Evolutionary conservation across 1,284 basidiomycete species (phyloP), one percentile per base, ranked within the genome.

Genomic region (Phellopilus nigrolimitatus): DNA sequence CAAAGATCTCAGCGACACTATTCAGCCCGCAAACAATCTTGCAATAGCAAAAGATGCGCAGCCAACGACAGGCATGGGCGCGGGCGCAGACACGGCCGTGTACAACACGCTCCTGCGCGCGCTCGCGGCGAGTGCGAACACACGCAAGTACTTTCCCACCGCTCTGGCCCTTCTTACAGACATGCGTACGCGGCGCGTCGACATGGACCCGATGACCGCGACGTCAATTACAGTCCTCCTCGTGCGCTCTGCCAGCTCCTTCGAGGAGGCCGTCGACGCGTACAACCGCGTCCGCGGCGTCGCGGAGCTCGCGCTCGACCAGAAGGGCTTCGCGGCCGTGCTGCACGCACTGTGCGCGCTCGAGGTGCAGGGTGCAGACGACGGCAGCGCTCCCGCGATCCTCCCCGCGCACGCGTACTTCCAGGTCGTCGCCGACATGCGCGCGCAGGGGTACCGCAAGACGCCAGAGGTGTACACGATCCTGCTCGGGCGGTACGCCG

Each of bases 371-470:
- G 66, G 67, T 53, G 62, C 60, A 40, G 54, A 54, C 62, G 40
- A 43, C 30, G 49, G 42, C 34, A n/a, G 12, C 44, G 63, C 31
- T 61, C 63, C n/a, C 59, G 62, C 34, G n/a, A 13, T 66, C 58
- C 77, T 84, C 1, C 76, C 84, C 3, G 72, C 84, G 17, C 73
- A 75, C 36, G 72, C 82, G 40, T 88, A 91, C 61, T 82, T 93
- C 64, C 75, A 79, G 47, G 87, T 97, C 57, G 76, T 95, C 54
- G 72, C 75, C 45, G 91, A 97, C 69, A 95, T 97, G 91, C 82
- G 81, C 8, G 64, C 68, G 2, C 76, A 79, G 0, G 84, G 85
- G 10, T 68, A 80, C 56, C 69, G 72, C 0, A 75, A 88, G 17
- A 75, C 78, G 0, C 66, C 76, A 0, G 66, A 78, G 25, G 78